A percentile compares a stretch with the other conserved stretches of the same genome.
phyloP scores from a whole-genome alignment of 176 grass and related monocot species.

The Alopecurus myosuroides region DNA sequence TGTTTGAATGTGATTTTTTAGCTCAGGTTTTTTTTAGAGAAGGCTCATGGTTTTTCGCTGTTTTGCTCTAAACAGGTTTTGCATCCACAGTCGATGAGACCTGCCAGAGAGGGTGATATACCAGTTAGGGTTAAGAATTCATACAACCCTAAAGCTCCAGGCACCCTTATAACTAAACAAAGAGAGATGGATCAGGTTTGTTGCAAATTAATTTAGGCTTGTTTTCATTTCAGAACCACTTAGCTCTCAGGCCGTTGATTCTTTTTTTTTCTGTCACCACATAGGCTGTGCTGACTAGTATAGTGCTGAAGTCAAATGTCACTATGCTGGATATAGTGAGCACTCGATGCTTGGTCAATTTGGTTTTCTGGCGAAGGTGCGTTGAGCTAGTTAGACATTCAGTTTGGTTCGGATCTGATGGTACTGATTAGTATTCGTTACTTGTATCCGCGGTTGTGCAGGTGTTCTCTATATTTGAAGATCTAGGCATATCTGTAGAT shows the following conservation, averaged over 20 bases:
- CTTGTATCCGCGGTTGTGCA: conserved; percentile 24
- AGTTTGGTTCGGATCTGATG: not conserved
- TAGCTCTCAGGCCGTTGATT: not conserved
- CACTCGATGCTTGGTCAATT: conserved; percentile 97
- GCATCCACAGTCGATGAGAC: conserved; percentile 92
- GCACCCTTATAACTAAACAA: conserved; percentile 81
- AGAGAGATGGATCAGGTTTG: conserved; percentile 89
- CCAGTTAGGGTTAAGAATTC: conserved; percentile 98
- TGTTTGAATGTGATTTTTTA: not conserved
- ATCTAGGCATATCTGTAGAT: conserved; percentile 90
- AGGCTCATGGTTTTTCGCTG: not conserved
- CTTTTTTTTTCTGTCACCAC: not conserved
- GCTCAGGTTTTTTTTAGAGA: not conserved
- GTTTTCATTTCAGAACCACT: not conserved
- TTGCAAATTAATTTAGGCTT: conserved; percentile 1
- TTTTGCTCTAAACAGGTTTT: conserved; percentile 54
- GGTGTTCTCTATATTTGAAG: conserved; percentile 97
- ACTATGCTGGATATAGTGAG: conserved; percentile 96
- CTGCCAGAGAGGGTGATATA: conserved; percentile 90
- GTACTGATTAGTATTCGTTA: not conserved
- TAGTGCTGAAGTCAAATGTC: conserved; percentile 95
- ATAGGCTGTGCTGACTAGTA: conserved; percentile 86
- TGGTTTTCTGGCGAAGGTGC: conserved; percentile 91
- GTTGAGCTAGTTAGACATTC: not conserved
- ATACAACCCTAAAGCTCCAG: conserved; percentile 91